Evolutionary conservation across 2,329 filamentous ascomycete genomes (phyloP).

Genomic region (Trichoderma citrinoviride): DNA sequence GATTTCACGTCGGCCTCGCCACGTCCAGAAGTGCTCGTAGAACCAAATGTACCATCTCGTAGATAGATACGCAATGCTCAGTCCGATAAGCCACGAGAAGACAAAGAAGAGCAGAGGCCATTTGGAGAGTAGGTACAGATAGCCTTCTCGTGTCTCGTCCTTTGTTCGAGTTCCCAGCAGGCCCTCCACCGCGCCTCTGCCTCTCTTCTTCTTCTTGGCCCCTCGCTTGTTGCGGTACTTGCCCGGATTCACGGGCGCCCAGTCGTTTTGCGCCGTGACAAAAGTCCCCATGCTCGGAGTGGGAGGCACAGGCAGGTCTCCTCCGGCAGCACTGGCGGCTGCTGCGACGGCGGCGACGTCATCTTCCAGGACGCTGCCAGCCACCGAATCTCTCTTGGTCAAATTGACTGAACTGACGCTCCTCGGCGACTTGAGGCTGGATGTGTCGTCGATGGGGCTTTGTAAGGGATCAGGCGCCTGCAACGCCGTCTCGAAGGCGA

Average conservation of each 20-base stretch:
- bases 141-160: conserved; percentile 93
- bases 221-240: conserved; percentile 46
- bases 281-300: conserved; percentile 50
- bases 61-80: conserved; percentile 70
- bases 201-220: conserved; percentile 40
- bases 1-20: conserved; percentile 74
- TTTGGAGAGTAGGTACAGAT: conserved; percentile 83
- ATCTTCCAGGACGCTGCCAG: conserved; percentile 32
- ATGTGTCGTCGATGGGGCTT: conserved; percentile 53
- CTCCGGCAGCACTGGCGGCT: conserved; percentile 40
- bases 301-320: conserved; percentile 32
- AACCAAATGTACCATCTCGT: conserved; percentile 86
- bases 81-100: conserved; percentile 72
- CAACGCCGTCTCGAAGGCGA: conserved; percentile 76
- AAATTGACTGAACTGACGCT: conserved; percentile 43
- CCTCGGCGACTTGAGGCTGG: conserved; percentile 42
- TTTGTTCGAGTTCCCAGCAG: conserved; percentile 60
- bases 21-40: conserved; percentile 89
- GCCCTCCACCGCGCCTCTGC: conserved; percentile 39
- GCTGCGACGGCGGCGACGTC: conserved; percentile 39
- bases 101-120: conserved; percentile 86
- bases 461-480: conserved; percentile 75
- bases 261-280: conserved; percentile 91
- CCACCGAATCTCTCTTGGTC: conserved; percentile 42
- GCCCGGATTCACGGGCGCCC: conserved; percentile 81